Evolutionary conservation across 1,139 yeast species (phyloP), one percentile per base, ranked within the genome.

Genomic region (Blastobotrys capitulatus): DNA sequence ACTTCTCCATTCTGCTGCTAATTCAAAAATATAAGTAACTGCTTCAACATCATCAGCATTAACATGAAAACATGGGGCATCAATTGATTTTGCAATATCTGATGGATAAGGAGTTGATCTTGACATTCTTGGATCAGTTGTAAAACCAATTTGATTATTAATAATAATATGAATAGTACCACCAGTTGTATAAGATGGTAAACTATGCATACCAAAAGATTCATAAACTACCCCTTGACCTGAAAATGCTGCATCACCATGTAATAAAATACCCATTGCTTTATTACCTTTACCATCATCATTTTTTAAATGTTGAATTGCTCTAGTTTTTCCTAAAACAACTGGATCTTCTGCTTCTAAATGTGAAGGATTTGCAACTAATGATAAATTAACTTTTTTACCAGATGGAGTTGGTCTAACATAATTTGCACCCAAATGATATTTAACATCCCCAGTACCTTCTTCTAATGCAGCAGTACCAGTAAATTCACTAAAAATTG

Each of bases 151-250:
- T 77, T 90, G 97, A 75, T 90, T 90, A 72, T 90, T 90, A 57
- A 90, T 88, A 64, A 90, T 89, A 59, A 90, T 80, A 71, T 90
- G 97, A 57, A 90, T 77, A 49, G 97, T 87, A 78, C 97, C 97
- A 75, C 97, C 97, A 47, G 97, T 89, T 49, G 96, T 81, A 74
- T 86, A 90, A 57, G 88, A 95, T 57, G 96, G 96, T 65, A 90
- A 79, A 64, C 81, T 80, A 58, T 86, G 80, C 72, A 90, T 84
- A 54, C 97, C 97, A 84, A 90, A 83, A 50, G 97, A 87, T 75
- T 90, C 97, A 71, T 90, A 90, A 56, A 90, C 96, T 54, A 90
- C 92, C 79, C 97, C 97, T 75, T 90, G 97, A 57, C 86, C 97
- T 46, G 96, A 89, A 68, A 90, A 89, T 36, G 97, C 97, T 53